Conservation (phyloP, 306 rosid species). For the Begonia loranthoides region DNA sequence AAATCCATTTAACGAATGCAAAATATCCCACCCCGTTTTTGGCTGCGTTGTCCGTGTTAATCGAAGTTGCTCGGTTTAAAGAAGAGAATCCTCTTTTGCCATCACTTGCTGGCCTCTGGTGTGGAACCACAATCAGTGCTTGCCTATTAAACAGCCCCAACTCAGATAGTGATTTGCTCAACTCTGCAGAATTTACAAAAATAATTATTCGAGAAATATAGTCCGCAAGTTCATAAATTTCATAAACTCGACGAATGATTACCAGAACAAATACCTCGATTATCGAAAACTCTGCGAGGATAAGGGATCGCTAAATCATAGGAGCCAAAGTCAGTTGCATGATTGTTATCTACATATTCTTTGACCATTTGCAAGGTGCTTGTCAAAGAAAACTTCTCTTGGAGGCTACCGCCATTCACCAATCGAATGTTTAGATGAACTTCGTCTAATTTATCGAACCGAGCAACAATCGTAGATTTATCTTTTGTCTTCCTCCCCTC, state of each 20-base stretch:
- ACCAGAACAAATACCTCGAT: conserved; percentile 22
- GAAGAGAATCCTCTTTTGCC: conserved; percentile 7
- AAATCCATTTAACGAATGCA: conserved; percentile 17
- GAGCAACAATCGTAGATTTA: background rate
- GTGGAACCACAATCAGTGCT: conserved; percentile 39
- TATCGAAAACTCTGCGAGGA: conserved; percentile 38
- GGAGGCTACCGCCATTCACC: conserved; percentile 27
- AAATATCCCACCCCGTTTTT: conserved; percentile 30
- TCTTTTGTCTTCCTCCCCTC: conserved; percentile 10
- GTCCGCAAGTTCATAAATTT: no score
- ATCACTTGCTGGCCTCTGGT: conserved; percentile 11
- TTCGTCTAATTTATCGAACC: conserved; percentile 14
- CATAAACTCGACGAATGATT: no score
- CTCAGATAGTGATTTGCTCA: conserved; percentile 29
- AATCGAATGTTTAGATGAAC: conserved; percentile 35
- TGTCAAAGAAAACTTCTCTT: conserved; percentile 30
- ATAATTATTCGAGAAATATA: background rate
- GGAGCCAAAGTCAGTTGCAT: conserved; percentile 17
- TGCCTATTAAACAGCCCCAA: conserved; percentile 41
- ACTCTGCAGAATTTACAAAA: conserved; percentile 18
- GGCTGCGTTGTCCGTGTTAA: conserved; percentile 8
- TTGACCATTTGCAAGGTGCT: conserved; percentile 35
- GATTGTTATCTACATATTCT: conserved; percentile 24
- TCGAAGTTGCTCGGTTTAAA: conserved; percentile 1
- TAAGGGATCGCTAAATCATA: conserved; percentile 52